A percentile compares a stretch with the other conserved stretches of the same genome.
Evolutionary conservation across 2,329 filamentous ascomycete species (phyloP).

Genomic region (Akanthomyces dipterigenus): DNA sequence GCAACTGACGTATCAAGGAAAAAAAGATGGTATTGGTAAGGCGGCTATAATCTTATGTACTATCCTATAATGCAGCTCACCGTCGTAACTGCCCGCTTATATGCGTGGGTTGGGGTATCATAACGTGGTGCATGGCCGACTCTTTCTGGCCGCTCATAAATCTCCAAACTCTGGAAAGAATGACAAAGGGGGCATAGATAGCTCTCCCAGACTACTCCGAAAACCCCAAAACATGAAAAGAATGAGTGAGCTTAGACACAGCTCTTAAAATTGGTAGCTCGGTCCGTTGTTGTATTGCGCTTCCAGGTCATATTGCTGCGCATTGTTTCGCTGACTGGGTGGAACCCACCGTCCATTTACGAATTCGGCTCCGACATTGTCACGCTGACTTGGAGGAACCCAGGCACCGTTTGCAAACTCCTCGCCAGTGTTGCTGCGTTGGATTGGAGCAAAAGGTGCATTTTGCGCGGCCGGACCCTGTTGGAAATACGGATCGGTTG

Average conservation of each 20-base stretch:
- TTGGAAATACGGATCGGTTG: conserved; percentile 19
- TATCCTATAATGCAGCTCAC: conserved; percentile 2
- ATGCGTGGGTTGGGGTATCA: conserved; percentile 1
- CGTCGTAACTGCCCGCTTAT: background rate
- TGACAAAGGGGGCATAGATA: background rate
- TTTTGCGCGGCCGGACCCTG: background rate
- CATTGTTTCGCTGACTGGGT: conserved; percentile 19
- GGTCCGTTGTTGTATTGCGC: conserved; percentile 19
- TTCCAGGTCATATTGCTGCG: conserved; percentile 32
- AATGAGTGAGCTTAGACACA: background rate
- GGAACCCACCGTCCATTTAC: background rate
- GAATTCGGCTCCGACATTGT: no score
- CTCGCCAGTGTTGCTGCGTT: background rate
- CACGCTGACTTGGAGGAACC: conserved; percentile 14
- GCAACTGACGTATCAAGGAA: background rate
- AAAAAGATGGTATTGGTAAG: background rate
- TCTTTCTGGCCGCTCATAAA: conserved; percentile 1
- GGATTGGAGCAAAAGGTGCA: background rate
- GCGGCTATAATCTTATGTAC: background rate
- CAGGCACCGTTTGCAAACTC: background rate
- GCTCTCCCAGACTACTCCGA: background rate
- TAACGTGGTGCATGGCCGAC: background rate
- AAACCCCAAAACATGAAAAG: background rate
- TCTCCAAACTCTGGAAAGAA: background rate
- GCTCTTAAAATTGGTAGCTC: background rate